Base-by-base conservation (phyloP, 2,329 filamentous ascomycete genomes). In the Trichoderma sp. region DNA sequence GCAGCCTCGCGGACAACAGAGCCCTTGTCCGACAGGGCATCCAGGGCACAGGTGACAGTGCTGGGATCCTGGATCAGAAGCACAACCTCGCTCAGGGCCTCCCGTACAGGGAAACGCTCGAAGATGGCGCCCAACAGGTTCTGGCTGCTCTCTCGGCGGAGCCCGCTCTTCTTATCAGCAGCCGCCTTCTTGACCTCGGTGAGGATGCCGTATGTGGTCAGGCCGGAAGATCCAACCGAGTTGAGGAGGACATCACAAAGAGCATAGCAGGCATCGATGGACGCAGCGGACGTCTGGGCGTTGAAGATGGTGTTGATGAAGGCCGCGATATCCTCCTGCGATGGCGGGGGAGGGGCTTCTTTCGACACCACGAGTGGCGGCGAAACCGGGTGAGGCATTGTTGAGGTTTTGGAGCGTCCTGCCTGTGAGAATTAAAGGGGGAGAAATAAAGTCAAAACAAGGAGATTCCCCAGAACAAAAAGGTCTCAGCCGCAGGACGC, bases 121-220 rank as follows among this genome's bases (percentile, higher is more conserved):
- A 98, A 95, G 61, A 99, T 86, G 69, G 97, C 95, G 71, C 97
- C 96, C 28, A 98, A 88, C 55, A 97, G 91, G 81, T 98, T 97
- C 90, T 98, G 97, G 75, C 95, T 92, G 78, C 94, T 94, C 84
- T 99, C 96, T 77, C 95, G 89, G 76, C 89, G 90, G 50, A 92
- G 87, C 17, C 92, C 92, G 82, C 91, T 95, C 87, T 99, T 99
- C 90, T 98, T 99, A 84, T 98, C 94, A 76, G 87, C 84, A 4
- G 95, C 94, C 47, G 93, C 93, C 86, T 97, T 89, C 79, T 86
- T 88, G 74, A 89, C 75, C 79, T 88, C 86, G 76, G 84, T 80
- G 32, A 89, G 77, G 74, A 90, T 79, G 74, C 86, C 86, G 77
- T 89, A 90, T 63, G 83, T 77, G 47, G 81, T 77, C 64, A 90